Evolutionary conservation across 2,329 filamentous ascomycete species (phyloP), one percentile per base, ranked within the genome.

Genomic region (Hypoxylon sp.): DNA sequence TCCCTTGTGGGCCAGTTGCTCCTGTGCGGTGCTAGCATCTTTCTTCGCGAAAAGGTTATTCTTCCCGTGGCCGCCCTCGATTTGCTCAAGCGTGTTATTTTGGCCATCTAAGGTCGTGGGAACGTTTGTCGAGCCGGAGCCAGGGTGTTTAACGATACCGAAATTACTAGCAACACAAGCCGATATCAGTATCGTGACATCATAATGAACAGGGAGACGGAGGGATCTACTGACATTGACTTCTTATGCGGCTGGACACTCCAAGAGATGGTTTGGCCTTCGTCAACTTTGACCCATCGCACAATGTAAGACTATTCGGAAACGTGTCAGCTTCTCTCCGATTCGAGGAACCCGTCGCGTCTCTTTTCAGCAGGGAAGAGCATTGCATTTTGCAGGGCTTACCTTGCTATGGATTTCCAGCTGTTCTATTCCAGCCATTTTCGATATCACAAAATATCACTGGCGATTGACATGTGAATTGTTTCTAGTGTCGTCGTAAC

Each of bases 391-490:
- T n/a, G n/a, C n/a, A n/a, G n/a, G n/a, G n/a, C n/a, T n/a, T 81
- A 94, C 93, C 86, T 95, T 96, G 84, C 91, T 96, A 74, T 97
- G 93, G 63, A 99, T 90, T 73, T 97, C 91, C 63, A 99, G 81
- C 76, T 95, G 90, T 78, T 99, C 94, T 79, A 97, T 95, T 69
- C 90, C 91, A 53, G 90, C 91, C 92, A 96, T 96, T 53, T 61
- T 73, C 25, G 16, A 51, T 11, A 27, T 53, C 34, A 32, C 26
- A 40, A 30, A 30, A 15, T 19, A 47, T 54, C 35, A 36, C n/a
- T 43, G 26, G 13, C 38, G 34, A 45, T n/a, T 38, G 12, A 41
- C 21, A 46, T 20, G 30, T 40, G 19, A 17, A 42, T 23, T 27
- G 26, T 29, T 41, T 20, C 15, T 29, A 36, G 13, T 35, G n/a